Evolutionary conservation across 2,329 filamentous ascomycete genomes (phyloP), one percentile per base, ranked within the genome.

Genomic region (Trichoderma breve): DNA sequence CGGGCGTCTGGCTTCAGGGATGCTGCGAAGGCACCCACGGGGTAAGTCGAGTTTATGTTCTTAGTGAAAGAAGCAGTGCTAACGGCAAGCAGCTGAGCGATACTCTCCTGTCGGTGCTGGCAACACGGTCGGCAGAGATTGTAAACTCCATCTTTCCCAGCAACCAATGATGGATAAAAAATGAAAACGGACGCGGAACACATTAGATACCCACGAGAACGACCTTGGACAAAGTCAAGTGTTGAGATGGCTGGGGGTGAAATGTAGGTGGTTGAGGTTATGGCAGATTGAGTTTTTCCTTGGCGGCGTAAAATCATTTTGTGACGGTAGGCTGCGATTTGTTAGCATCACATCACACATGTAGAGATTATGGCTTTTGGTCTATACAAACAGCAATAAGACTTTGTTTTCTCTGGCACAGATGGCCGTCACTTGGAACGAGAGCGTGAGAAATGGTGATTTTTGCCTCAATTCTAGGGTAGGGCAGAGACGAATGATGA

Each of bases 1-100:
- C 93, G 15, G 95, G 95, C 4, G 86, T 98, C 72, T 98, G 93
- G 92, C 85, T 98, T 76, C 96, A 98, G 81, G 95, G 95, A 36
- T 98, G 95, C 84, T 97, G 94, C 80, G 95, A 98, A 84, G 90
- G 87, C 73, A 97, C 94, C 39, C 95, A 98, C 81, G 95, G 95
- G 73, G 92, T 95, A 88, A 90, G 92, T 90, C 71, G 65, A 64
- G 30, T 8, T 18, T n/a, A 18, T 43, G 15, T 43, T 5, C 26
- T 28, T 21, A 21, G 4, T 30, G 3, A 18, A 8, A 2, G n/a
- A 43, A 67, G n/a, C 21, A 51, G 9, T 61, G 55, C 69, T 73
- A 43, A 69, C 61, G 18, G 53, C 26, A 64, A 64, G 71, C 77
- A 92, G 89, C 83, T 97, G 82, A 94, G 93, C 79, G 93, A 97